A percentile compares a stretch with the other conserved stretches of the same genome.
phyloP scores from a whole-genome alignment of 164 flowering plant species.

The Vitis labrusca region DNA sequence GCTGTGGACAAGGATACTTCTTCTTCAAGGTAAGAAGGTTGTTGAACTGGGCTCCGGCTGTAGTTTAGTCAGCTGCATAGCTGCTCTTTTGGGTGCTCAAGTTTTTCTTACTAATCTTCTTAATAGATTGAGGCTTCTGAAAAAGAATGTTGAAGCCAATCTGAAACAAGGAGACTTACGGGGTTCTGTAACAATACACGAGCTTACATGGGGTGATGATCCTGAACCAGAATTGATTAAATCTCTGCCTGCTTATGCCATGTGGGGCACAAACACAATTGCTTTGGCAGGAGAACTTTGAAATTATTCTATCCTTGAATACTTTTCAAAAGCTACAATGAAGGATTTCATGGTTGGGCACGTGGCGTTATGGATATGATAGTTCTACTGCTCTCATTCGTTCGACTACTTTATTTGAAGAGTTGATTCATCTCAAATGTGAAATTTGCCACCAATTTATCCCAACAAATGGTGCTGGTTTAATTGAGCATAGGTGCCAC shows the following conservation, averaged over 20 bases:
- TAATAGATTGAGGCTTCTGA: too few relatives aligned
- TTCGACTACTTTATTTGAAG: conserved; percentile 17
- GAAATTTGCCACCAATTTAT: conserved; percentile 95
- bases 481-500: conserved; percentile 92
- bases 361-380: conserved; percentile 21
- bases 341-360: conserved; percentile 70
- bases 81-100: conserved; percentile 57
- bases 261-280: conserved; percentile 65
- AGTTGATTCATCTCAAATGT: conserved; percentile 91
- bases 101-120: too few relatives aligned
- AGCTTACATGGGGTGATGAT: conserved; percentile 85
- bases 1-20: conserved; percentile 64
- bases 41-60: conserved; percentile 94
- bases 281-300: conserved; percentile 83
- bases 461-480: conserved; percentile 85
- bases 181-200: conserved; percentile 67
- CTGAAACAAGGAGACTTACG: conserved; percentile 38
- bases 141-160: too few relatives aligned
- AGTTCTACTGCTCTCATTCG: too few relatives aligned
- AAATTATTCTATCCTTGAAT: conserved; percentile 80
- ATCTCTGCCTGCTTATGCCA: conserved; percentile 71
- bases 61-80: conserved; percentile 85
- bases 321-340: conserved; percentile 72
- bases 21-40: conserved; percentile 66
- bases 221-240: conserved; percentile 44